A percentile compares a stretch with the other conserved stretches of the same genome.
Conservation (phyloP, 768 basidiomycete species). For the Filobasidium floriforme region DNA sequence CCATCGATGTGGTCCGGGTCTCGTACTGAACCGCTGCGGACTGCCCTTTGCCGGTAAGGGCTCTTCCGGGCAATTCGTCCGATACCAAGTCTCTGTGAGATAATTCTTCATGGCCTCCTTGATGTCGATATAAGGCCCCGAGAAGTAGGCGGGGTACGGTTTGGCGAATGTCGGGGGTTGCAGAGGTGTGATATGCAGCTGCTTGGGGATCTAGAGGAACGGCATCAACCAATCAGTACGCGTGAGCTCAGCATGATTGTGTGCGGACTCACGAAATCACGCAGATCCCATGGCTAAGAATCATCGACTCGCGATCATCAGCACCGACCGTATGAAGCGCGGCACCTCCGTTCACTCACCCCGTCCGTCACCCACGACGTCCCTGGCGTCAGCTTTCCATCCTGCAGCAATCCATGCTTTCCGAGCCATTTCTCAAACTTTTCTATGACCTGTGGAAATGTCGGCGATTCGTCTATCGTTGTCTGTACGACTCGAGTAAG, state of each 20-base stretch:
- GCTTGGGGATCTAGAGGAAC: constrained; percentile 36
- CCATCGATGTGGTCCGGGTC: neutral
- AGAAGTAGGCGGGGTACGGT: constrained; percentile 33
- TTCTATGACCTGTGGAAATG: constrained; percentile 62
- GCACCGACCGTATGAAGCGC: neutral
- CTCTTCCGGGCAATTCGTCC: neutral
- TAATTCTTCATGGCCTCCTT: constrained; percentile 40
- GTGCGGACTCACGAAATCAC: constrained; percentile 36
- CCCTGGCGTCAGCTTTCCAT: constrained; percentile 27
- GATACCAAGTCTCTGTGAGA: constrained; percentile 31
- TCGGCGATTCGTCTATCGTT: constrained; percentile 71
- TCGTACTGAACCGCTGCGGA: neutral
- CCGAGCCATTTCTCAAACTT: constrained; percentile 62
- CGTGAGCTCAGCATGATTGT: too few species aligned
- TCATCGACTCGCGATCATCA: constrained; percentile 1
- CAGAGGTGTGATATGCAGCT: constrained; percentile 40
- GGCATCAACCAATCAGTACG: neutral
- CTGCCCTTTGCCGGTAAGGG: neutral
- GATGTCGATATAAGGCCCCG: constrained; percentile 39
- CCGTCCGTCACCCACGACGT: constrained; percentile 44
- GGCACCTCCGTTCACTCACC: neutral
- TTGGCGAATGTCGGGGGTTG: constrained; percentile 14
- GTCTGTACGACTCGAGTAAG: constrained; percentile 49
- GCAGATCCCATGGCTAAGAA: constrained; percentile 41
- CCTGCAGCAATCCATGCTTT: constrained; percentile 58